Base-by-base conservation (phyloP, 2,329 filamentous ascomycete species). In the Penicillium sclerotiorum region DNA sequence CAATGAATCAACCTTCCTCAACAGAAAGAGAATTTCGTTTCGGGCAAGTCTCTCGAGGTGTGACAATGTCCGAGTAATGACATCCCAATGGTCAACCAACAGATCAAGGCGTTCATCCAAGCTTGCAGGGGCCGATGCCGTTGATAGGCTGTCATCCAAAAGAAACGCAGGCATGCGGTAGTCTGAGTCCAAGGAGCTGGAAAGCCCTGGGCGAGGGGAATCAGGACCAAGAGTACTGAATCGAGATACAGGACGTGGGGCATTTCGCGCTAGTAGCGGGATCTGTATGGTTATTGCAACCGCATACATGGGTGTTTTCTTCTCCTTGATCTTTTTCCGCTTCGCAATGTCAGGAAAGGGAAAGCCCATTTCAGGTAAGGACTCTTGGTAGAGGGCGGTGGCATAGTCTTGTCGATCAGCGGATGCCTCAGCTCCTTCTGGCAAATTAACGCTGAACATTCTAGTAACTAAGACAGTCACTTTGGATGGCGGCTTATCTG, bases 221-320 rank as follows among this genome's bases (percentile, higher is more conserved):
- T 72, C 69, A 18, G 63, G 52, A 8, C 61, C 66, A 27, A 66
- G 58, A 1, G 67, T 61, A 37, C 61, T 71, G 35, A 71, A 67
- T 22, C 69, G 65, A 20, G 70, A 72, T 4, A 64, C 61, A 6
- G 70, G 69, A 12, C 71, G 68, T 8, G 57, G 61, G 28, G 59
- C 43, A 47, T 68, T 67, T 9, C 69, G 66, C 22, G 68, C 53
- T 54, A 71, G 28, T 17, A 74, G 54, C 6, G 80, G 80, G 9
- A 83, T 73, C 50, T 82, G 78, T 13, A 83, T 68, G 2, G 81
- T 78, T 23, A 84, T 76, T 9, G 79, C 79, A 40, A 84, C 78
- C 13, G 80, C 81, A 64, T 81, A 84, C 73, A 82, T 82, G 4
- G 81, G 81, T 1, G 77, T 81, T 60, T 78, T 79, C 63, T 76